Evolutionary conservation across 306 rosid genomes (phyloP), one percentile per base, ranked within the genome.

Genomic region (Quercus robur): DNA sequence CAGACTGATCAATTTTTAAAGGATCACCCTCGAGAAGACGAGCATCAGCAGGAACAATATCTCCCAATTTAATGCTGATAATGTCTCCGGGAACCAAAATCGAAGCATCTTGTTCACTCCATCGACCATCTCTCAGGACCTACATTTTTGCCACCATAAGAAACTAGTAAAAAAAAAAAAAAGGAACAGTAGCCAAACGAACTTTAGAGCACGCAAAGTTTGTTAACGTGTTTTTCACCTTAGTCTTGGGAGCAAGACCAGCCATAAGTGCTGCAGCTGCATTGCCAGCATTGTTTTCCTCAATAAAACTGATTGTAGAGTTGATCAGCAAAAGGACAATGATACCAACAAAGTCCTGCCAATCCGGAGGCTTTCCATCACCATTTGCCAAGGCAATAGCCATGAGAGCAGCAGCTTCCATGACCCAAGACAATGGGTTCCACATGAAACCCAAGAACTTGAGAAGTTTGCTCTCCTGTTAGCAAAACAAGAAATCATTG

Each of bases 201-300:
- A 68, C 55, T 74, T 49, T 59, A 75, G 46, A 61, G 62, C 23
- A 71, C 25, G 13, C 13, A 66, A 61, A 35, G 71, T 28, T 58
- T 52, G 75, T 35, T 18, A 62, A 56, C 74, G 57, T 38, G 57
- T 56, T 57, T 73, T 57, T 72, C 72, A 95, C 99, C 98, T 91
- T 96, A 70, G 99, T 93, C 81, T 93, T 96, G 76, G 99, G 99
- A 51, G 99, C 99, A 79, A 96, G 94, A 87, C 98, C 97, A 62
- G 99, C 99, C 99, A 96, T 96, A 15, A 96, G 99, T 66, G 99
- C 99, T 44, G 99, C 99, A 81, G 99, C 99, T 49, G 99, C 99
- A 79, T 96, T 96, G 21, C 99, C 99, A 61, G 99, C 99, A 70
- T 96, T 96, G 78, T 96, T 96, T 81, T 96, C 99, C 72, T 96